Percentiles rank a stretch among this genome's conserved stretches.
These are phyloP conservation scores for Phalaenopsis aphrodite DNA, from an alignment of 106 monocot species.

Conservation along the genomic window DNA sequence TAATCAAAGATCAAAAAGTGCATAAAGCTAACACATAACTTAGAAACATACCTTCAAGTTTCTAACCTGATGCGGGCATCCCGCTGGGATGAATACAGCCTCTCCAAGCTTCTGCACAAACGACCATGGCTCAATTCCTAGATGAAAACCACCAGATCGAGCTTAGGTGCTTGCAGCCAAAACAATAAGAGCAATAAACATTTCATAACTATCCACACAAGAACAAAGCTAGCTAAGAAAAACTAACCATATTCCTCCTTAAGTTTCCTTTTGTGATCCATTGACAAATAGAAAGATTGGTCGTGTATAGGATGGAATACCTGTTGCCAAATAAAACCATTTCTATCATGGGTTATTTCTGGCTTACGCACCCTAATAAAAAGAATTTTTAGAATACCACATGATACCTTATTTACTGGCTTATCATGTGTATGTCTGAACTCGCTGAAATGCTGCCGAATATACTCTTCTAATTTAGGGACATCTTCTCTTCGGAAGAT, in stretches of 20 bases:
- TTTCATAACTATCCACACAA: background rate
- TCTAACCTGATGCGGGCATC: constrained; percentile 95
- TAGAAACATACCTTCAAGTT: constrained; percentile 65
- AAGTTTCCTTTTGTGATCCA: constrained; percentile 59
- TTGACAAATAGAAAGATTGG: constrained; percentile 59
- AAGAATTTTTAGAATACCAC: background rate
- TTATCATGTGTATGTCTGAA: constrained; percentile 37
- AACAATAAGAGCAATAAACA: background rate
- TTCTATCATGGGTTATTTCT: background rate
- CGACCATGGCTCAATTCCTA: constrained; percentile 87
- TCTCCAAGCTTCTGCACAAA: constrained; percentile 87
- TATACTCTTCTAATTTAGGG: constrained; percentile 32
- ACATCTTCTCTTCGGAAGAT: constrained; percentile 55
- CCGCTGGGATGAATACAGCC: constrained; percentile 89
- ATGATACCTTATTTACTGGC: constrained; percentile 26
- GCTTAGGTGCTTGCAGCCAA: background rate
- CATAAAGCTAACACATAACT: background rate
- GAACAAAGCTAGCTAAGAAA: background rate
- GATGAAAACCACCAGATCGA: background rate
- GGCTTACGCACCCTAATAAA: background rate
- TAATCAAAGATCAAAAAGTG: too few species aligned
- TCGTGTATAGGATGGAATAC: constrained; percentile 73
- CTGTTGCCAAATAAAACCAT: constrained; percentile 14
- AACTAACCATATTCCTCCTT: constrained; percentile 72
- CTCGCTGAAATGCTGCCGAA: constrained; percentile 33